Conservation (phyloP, 345 rosid genomes). For the Aurinia saxatilis region DNA sequence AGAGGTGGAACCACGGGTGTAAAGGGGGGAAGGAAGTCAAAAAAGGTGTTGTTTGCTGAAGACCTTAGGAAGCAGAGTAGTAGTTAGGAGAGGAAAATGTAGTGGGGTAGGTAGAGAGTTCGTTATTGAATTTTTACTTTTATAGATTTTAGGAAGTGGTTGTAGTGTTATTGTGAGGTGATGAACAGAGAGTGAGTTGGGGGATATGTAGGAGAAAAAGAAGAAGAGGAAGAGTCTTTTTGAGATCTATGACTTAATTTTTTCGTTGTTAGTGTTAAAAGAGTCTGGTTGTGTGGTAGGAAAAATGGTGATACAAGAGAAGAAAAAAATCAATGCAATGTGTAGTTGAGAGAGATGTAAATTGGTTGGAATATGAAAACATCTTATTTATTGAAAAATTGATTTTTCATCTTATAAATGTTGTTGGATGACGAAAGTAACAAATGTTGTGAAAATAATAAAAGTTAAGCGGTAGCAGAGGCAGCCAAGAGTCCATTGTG, state of each 20-base stretch:
- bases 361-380: slow-evolving; percentile 4
- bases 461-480: slow-evolving; percentile 32
- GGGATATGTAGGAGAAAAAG: background rate
- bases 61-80: slow-evolving; percentile 14
- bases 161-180: slow-evolving; percentile 10
- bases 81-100: background rate
- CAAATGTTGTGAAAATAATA: background rate
- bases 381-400: slow-evolving; percentile 12
- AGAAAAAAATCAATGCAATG: background rate
- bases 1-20: slow-evolving; percentile 1
- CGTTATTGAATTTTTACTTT: background rate
- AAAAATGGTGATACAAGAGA: background rate
- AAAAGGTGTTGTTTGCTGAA: background rate
- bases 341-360: slow-evolving; percentile 7
- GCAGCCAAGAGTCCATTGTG: slow-evolving; percentile 67
- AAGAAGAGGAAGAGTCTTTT: too few relatives aligned
- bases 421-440: background rate
- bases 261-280: background rate
- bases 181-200: background rate
- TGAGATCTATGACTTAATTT: background rate
- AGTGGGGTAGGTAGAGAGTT: slow-evolving; percentile 11
- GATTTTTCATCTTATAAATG: background rate
- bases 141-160: slow-evolving; percentile 11
- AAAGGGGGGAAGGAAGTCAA: background rate
- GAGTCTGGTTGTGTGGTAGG: background rate